Percentiles rank a stretch among this genome's conserved stretches.
Conservation (phyloP, 208 protist species). For the Novymonas esmeraldas region DNA sequence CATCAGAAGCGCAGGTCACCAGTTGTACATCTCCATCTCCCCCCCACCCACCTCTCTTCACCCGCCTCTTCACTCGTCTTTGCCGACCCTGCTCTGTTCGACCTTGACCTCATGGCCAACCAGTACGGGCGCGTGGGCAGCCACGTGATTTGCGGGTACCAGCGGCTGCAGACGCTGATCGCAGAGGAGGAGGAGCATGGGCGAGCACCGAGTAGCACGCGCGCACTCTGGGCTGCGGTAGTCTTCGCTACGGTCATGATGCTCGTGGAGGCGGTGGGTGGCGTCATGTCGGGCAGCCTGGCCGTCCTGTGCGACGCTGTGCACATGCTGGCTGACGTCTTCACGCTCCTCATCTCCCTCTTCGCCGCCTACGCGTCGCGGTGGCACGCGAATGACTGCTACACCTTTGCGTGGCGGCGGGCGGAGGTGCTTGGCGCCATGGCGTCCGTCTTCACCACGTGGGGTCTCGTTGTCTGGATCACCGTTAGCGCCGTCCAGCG, state of each 20-base stretch:
- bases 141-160: conserved; percentile 22
- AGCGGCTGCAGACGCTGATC: conserved; percentile 15
- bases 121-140: conserved; percentile 13
- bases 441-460: conserved; percentile 26
- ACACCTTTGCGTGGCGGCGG: conserved; percentile 21
- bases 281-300: conserved; percentile 22
- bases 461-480: conserved; percentile 22
- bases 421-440: conserved; percentile 22
- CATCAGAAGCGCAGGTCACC: no score
- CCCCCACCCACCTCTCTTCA: no score
- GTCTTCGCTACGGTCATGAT: conserved; percentile 14
- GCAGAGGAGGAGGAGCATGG: not conserved
- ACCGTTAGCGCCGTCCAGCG: conserved; percentile 21
- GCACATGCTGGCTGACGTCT: conserved; percentile 22
- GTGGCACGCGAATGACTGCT: conserved; percentile 18
- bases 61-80: no score
- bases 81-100: no score
- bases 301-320: conserved; percentile 20
- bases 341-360: conserved; percentile 23
- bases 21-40: no score
- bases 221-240: conserved; percentile 15
- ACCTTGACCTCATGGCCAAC: not conserved
- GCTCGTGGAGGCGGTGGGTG: conserved; percentile 22
- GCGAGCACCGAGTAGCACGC: conserved; percentile 1
- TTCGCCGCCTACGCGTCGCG: conserved; percentile 19